These are phyloP conservation scores for Gloeostereum incarnatum DNA, from an alignment of 768 basidiomycete genomes.

Conservation along the genomic window DNA sequence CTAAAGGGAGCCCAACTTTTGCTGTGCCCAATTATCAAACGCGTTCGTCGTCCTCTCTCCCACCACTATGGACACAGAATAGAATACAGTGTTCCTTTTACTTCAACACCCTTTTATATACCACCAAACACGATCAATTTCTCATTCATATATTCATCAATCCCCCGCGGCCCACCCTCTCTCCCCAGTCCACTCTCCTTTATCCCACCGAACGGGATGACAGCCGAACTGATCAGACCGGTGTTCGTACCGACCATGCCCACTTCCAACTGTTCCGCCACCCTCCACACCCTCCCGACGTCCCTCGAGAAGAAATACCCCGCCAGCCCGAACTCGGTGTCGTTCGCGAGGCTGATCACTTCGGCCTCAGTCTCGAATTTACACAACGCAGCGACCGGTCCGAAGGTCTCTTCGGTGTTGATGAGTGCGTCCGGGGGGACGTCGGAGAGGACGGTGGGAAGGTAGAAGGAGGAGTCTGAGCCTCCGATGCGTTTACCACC, in stretches of 20 bases:
- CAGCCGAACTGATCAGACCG: slow-evolving; percentile 66
- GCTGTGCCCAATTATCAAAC: too few relatives aligned
- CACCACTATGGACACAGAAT: too few relatives aligned
- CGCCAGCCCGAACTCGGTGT: slow-evolving; percentile 76
- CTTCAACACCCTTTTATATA: too few relatives aligned
- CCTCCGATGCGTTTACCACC: slow-evolving; percentile 73
- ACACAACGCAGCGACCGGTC: slow-evolving; percentile 79
- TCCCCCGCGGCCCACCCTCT: slow-evolving; percentile 79
- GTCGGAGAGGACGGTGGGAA: slow-evolving; percentile 84
- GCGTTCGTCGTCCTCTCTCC: too few relatives aligned
- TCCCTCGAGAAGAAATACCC: slow-evolving; percentile 91
- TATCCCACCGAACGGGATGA: slow-evolving; percentile 83
- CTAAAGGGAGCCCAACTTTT: too few relatives aligned
- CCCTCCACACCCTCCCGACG: slow-evolving; percentile 85
- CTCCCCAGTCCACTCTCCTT: slow-evolving; percentile 85
- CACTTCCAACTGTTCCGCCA: slow-evolving; percentile 90
- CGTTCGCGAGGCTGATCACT: slow-evolving; percentile 79
- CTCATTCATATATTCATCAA: slow-evolving; percentile 79
- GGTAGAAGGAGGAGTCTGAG: slow-evolving; percentile 64
- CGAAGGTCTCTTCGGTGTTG: slow-evolving; percentile 88
- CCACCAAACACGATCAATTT: slow-evolving; percentile 82
- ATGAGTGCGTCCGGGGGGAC: slow-evolving; percentile 62
- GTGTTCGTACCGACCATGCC: slow-evolving; percentile 88
- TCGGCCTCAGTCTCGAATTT: slow-evolving; percentile 94
- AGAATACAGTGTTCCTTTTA: too few relatives aligned